Percentiles rank a stretch among this genome's conserved stretches.
phyloP scores from a whole-genome alignment of 352 stramenopile genomes.

The Globisporangium spiculum region DNA sequence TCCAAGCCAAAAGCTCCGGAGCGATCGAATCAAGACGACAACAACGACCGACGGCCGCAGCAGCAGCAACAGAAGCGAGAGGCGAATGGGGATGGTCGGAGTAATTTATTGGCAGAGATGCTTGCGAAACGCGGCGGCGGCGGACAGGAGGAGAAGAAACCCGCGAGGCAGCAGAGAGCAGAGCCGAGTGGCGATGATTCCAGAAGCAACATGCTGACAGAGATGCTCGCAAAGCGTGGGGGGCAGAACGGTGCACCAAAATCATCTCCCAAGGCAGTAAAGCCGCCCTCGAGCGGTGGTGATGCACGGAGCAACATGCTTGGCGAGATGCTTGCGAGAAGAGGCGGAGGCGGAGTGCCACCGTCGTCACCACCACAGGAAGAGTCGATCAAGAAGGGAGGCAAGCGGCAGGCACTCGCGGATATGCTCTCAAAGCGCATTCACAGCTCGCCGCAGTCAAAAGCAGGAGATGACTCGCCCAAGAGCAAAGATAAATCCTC shows the following conservation, averaged over 20 bases:
- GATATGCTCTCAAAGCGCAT: slow-evolving; percentile 45
- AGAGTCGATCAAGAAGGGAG: slow-evolving; percentile 17
- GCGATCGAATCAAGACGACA: slow-evolving; percentile 20
- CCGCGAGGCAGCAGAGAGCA: neutral
- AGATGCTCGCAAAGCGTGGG: slow-evolving; percentile 16
- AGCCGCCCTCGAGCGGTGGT: slow-evolving; percentile 12
- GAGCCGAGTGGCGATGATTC: neutral
- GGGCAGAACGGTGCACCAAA: neutral
- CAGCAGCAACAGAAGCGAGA: neutral
- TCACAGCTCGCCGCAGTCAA: slow-evolving; percentile 2
- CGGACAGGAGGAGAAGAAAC: neutral
- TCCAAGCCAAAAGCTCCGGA: neutral
- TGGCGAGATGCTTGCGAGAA: slow-evolving; percentile 34
- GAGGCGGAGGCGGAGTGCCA: slow-evolving; percentile 2
- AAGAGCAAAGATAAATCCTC: slow-evolving; percentile 6
- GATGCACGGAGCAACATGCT: slow-evolving; percentile 28
- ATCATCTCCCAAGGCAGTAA: slow-evolving; percentile 10
- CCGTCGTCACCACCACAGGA: neutral
- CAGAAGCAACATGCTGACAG: neutral
- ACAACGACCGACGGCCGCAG: slow-evolving; percentile 17
- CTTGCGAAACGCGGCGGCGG: slow-evolving; percentile 13
- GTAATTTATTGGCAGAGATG: slow-evolving; percentile 19
- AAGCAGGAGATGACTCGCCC: slow-evolving; percentile 1
- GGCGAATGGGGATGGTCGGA: neutral
- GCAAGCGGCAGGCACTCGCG: slow-evolving; percentile 24